Conservation (phyloP, 257 asterid genomes). For the Solanum dulcamara region DNA sequence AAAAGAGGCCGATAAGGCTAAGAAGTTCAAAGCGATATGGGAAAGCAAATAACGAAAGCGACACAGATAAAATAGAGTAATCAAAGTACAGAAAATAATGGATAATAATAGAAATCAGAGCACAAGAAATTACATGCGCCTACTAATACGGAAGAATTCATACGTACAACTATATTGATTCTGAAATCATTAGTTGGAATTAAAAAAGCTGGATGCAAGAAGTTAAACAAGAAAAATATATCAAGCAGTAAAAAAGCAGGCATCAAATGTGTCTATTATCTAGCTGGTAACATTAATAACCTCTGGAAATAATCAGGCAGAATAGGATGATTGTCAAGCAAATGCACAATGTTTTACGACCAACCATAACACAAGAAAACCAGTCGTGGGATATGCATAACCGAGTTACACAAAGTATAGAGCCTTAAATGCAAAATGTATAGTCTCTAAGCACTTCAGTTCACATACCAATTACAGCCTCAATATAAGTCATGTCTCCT, state of each 20-base stretch:
- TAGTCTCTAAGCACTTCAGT: background rate
- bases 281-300: background rate
- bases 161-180: background rate
- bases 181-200: background rate
- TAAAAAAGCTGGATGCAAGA: background rate
- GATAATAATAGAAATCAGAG: no score
- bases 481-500: background rate
- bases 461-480: background rate
- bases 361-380: background rate
- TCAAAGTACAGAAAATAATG: no score
- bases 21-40: no score
- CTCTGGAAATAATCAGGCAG: background rate
- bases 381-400: background rate
- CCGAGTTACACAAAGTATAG: background rate
- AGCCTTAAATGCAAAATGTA: background rate
- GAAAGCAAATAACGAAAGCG: no score
- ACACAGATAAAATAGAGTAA: no score
- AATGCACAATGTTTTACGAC: background rate
- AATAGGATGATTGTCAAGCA: background rate
- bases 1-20: no score
- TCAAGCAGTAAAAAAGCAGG: background rate
- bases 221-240: background rate
- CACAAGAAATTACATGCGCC: no score
- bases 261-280: background rate
- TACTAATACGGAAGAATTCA: no score